Base-by-base conservation (phyloP, 768 basidiomycete species). In the Pleurotus tuber-regium region DNA sequence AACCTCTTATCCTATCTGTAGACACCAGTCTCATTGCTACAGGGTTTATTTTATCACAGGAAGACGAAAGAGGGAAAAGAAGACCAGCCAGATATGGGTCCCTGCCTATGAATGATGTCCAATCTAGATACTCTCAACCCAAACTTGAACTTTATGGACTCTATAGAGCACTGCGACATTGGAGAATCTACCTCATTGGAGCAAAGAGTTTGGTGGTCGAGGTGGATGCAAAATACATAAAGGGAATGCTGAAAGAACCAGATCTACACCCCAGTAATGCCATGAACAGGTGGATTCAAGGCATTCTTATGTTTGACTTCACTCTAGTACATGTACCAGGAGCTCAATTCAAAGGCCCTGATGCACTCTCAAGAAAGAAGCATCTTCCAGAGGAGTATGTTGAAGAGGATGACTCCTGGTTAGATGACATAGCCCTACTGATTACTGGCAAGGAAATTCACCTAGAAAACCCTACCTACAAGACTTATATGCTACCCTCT, bases 211-310 rank as follows among this genome's bases (percentile, higher is more conserved):
- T 71, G 1, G 21, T 53, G 5, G 56, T 73, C 3, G 65, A 71
- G 54, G 67, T 71, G 1, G 66, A 71, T 54, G 71, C 63, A 0
- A 58, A 66, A 40, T 63, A 60, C 46, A 67, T 73, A 21, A 63
- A 63, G 39, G 66, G 61, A 1, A 68, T 70, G 65, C 55, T 72
- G 2, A 69, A 69, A 41, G 52, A 66, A 4, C 68, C 69, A 0
- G 65, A 71, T 31, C 36, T 68, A 0, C 61, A 61, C 16, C 67
- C 69, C 0, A 65, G 61, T 35, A 61, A 65, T 0, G 52, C 66
- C 0, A 58, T 71, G 2, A 72, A 72, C 42, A 42, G 61, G 14
- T 70, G 70, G 71, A 65, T 70, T 31, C 58, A 62, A 33, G 64
- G 59, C 12, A 69, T 71, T 2, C 47, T 66, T 2, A 18, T 64